Evolutionary conservation across 768 basidiomycete genomes (phyloP).

Genomic region (Podaxis pistillaris): DNA sequence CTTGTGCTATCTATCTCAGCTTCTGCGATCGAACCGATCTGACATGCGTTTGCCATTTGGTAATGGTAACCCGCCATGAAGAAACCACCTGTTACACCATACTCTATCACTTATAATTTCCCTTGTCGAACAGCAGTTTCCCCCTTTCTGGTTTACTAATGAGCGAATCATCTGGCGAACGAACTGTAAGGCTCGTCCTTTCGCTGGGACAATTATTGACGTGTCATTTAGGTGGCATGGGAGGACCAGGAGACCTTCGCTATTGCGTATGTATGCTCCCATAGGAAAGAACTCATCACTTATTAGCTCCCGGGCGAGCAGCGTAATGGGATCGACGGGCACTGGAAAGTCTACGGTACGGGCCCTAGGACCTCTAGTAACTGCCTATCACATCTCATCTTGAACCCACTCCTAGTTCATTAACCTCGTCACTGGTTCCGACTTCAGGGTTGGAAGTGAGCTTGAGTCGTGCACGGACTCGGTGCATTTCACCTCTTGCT

Average conservation of each 20-base stretch:
- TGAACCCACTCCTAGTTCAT: conserved; percentile 41
- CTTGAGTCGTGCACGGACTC: conserved; percentile 51
- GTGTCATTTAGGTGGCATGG: background rate
- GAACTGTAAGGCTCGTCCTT: background rate
- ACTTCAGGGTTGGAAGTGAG: conserved; percentile 41
- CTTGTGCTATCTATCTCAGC: background rate
- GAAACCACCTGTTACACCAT: background rate
- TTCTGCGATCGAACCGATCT: background rate
- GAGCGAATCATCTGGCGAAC: conserved; percentile 7
- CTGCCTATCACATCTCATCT: background rate
- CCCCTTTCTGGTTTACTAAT: background rate
- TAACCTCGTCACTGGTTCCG: conserved; percentile 49
- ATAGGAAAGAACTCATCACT: background rate
- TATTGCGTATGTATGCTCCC: conserved; percentile 4
- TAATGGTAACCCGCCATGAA: background rate
- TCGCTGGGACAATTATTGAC: background rate
- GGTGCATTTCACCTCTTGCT: conserved; percentile 41
- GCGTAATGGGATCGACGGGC: conserved; percentile 39
- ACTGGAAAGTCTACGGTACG: conserved; percentile 38
- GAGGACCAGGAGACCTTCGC: conserved; percentile 1
- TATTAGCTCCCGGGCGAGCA: conserved; percentile 9
- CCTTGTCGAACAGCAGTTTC: background rate
- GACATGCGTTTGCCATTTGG: background rate
- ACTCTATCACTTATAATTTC: background rate
- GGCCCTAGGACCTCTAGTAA: background rate